A percentile compares a stretch with the other conserved stretches of the same genome.
phyloP scores from a whole-genome alignment of 306 rosid species.

The Cyclanthera cordifolia region DNA sequence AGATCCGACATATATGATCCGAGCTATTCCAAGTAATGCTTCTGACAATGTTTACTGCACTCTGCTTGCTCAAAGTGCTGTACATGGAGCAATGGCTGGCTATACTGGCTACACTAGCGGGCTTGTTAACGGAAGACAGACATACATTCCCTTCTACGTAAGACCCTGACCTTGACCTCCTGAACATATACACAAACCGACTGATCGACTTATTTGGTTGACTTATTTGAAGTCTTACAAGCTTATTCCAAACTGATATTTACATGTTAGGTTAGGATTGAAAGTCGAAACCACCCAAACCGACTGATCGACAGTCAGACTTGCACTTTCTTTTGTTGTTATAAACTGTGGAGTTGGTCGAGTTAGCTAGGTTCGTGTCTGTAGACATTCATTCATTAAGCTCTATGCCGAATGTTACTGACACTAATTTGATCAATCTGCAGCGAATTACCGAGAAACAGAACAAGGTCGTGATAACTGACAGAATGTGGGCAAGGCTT shows the following conservation, averaged over 20 bases:
- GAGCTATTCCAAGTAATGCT: slow-evolving; percentile 86
- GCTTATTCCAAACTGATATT: neutral
- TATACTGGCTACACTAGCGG: slow-evolving; percentile 75
- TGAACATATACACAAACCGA: neutral
- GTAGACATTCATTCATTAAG: neutral
- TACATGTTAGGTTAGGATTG: neutral
- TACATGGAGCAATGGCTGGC: slow-evolving; percentile 98
- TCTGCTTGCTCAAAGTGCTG: slow-evolving; percentile 86
- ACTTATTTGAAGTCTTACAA: neutral
- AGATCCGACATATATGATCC: slow-evolving; percentile 95
- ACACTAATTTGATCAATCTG: neutral
- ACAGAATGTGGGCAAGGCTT: slow-evolving; percentile 97
- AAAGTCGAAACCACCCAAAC: neutral
- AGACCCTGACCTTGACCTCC: slow-evolving; percentile 19
- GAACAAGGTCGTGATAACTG: slow-evolving; percentile 80
- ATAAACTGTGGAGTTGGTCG: neutral
- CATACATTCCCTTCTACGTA: slow-evolving; percentile 75
- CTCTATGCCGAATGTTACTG: neutral
- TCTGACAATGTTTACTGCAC: slow-evolving; percentile 89
- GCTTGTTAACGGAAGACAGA: slow-evolving; percentile 81
- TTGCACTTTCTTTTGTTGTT: neutral
- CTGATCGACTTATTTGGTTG: neutral
- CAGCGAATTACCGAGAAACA: slow-evolving; percentile 67
- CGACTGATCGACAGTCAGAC: neutral
- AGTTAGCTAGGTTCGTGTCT: neutral